Base-by-base conservation (phyloP, 75 land plant genomes). In the Adiantum capillusveneris region DNA sequence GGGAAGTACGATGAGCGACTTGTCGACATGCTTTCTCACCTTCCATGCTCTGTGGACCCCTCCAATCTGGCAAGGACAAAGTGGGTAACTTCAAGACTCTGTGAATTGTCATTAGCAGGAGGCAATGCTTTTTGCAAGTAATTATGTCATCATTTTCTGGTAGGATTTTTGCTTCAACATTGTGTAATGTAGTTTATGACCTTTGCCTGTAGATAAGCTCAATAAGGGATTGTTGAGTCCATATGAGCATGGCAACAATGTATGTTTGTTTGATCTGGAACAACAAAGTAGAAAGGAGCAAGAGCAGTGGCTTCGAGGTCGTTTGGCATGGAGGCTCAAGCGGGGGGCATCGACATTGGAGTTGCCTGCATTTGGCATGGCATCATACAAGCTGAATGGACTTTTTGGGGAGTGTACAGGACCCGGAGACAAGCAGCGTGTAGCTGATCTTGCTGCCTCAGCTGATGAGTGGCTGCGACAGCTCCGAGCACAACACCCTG, bases 391-490 rank as follows among this genome's bases (percentile, higher is more conserved):
- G 71, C 73, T 84, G 70, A 68, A 78, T 60, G 89, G 86, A 6
- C 79, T 61, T 20, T 55, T 88, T 0, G 88, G 97, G 94, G 68
- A 60, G 0, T 70, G 76, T 7, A 65, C 67, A 9, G 65, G 46
- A 49, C 60, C 75, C 9, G 11, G 69, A 42, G 88, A 86, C 60
- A 71, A 75, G 43, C 73, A 68, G 18, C 75, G 62, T 63, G 62
- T 85, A 21, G 49, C 60, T 11, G 50, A 75, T 5, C 75, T 91
- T 1, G 54, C 74, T 1, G 69, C 75, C 63, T 76, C 82, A 57
- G 97, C 97, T 0, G 80, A 76, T 65, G 76, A 85, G 1, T 85
- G 88, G 83, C 64, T 91, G 62, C 86, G 79, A 78, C 88, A 87
- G 55, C 71, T 91, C 7, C 43, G 69, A 58, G 86, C 80, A 34